phyloP scores from a whole-genome alignment of 306 rosid genomes.

The Trifolium fragiferum region DNA sequence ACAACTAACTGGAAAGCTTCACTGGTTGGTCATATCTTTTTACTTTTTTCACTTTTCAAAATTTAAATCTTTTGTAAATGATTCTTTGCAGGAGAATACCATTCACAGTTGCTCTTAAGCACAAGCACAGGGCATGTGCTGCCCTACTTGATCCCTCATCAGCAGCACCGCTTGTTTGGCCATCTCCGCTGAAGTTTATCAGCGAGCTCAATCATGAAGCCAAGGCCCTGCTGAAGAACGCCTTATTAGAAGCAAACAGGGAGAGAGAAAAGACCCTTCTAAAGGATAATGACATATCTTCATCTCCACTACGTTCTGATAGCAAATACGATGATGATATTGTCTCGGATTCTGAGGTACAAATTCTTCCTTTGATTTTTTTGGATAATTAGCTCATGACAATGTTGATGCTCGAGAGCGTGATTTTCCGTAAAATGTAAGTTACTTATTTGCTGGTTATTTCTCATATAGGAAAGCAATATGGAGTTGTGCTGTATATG shows the following conservation, averaged over 20 bases:
- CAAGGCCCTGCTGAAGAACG: slow-evolving; percentile 75
- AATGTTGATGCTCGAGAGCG: not conserved
- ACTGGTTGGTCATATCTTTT: not conserved
- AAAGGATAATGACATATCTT: slow-evolving; percentile 50
- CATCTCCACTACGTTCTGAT: slow-evolving; percentile 58
- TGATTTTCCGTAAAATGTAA: slow-evolving; percentile 10
- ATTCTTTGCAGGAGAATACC: slow-evolving; percentile 77
- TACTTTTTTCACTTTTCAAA: not conserved
- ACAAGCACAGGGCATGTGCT: slow-evolving; percentile 73
- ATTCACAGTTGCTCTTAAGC: slow-evolving; percentile 69
- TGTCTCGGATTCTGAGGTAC: slow-evolving; percentile 80
- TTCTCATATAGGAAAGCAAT: slow-evolving; percentile 59
- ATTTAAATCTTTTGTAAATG: slow-evolving; percentile 31
- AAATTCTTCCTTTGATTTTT: slow-evolving; percentile 8
- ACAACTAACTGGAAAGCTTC: no score
- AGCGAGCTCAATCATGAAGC: slow-evolving; percentile 88
- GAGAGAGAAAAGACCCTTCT: slow-evolving; percentile 80
- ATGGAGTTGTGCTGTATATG: slow-evolving; percentile 86
- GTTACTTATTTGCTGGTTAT: slow-evolving; percentile 37
- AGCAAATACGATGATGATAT: slow-evolving; percentile 59
- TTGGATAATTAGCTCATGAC: not conserved
- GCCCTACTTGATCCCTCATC: slow-evolving; percentile 78
- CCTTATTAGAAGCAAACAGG: slow-evolving; percentile 79
- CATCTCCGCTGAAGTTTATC: slow-evolving; percentile 84
- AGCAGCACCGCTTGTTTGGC: slow-evolving; percentile 95